phyloP scores from a whole-genome alignment of 2,329 filamentous ascomycete species.

The Diaporthe longicolla region DNA sequence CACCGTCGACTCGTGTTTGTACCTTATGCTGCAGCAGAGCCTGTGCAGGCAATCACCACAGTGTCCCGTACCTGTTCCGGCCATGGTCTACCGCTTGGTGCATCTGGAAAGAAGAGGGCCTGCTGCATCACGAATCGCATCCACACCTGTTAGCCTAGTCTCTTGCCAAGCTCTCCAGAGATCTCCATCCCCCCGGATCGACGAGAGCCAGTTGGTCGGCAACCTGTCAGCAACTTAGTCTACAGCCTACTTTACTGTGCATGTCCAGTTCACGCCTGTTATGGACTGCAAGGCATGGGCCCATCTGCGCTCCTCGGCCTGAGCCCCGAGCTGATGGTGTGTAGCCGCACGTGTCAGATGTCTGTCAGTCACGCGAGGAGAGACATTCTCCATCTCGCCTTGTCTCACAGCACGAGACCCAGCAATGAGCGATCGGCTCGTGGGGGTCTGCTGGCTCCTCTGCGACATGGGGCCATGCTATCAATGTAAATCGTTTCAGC shows the following conservation, averaged over 20 bases:
- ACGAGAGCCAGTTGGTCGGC: slow-evolving; percentile 1
- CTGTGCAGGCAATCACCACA: not conserved
- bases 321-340: not conserved
- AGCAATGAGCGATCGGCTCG: not conserved
- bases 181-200: slow-evolving; percentile 11
- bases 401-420: not conserved
- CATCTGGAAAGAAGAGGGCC: not conserved
- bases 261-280: not conserved
- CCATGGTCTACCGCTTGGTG: not conserved
- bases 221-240: not conserved
- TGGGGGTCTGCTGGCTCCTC: not conserved
- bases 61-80: not conserved
- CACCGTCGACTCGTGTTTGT: not conserved
- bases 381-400: not conserved
- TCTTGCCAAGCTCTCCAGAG: slow-evolving; percentile 12
- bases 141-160: not conserved
- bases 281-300: not conserved
- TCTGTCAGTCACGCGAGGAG: not conserved
- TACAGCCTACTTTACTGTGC: not conserved
- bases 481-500: slow-evolving; percentile 10
- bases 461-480: not conserved
- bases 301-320: not conserved
- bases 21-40: slow-evolving; percentile 3
- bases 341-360: slow-evolving; percentile 14
- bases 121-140: not conserved